Base-by-base conservation (phyloP, 2,329 filamentous ascomycete genomes). In the Drechslera avenae region DNA sequence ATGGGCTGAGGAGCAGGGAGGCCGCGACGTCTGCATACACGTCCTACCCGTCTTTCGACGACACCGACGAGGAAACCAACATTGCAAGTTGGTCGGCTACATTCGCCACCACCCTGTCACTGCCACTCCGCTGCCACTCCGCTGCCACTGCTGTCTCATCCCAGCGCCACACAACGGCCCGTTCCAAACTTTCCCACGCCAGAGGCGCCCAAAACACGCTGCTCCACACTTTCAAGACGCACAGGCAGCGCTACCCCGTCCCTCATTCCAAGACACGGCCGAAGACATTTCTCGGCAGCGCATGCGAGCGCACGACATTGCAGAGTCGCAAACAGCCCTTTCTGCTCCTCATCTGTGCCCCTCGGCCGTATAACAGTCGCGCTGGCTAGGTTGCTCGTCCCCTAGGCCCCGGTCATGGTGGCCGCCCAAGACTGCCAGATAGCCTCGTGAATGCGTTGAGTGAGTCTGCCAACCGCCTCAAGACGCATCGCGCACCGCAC, bases 381-480 rank as follows among this genome's bases (percentile, higher is more conserved):
- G 52, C 50, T 50, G 48, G 49, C 52, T 40, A 48, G 46, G 47
- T 33, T 32, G 39, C 46, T 52, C 37, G 40, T 46, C 35, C 12
- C 19, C 40, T 37, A 43, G 56, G 62, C 56, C 60, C 61, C 54
- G 60, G 67, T 60, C 60, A 72, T 72, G 69, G 60, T 69, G 62
- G 65, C 60, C 56, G 57, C 60, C 58, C 62, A 60, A 54, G 51
- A 58, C 46, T 52, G 39, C 53, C 61, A 57, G 58, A 57, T 56
- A 69, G 71, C 71, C 66, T 70, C 64, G 67, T 73, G 67, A 71
- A 70, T 63, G 67, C 68, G 65, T 60, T 73, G 67, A 71, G 68
- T 62, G 66, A 69, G 65, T 60, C 62, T 55, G 48, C 43, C 52
- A 53, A 63, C 58, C 50, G 52, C 59, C 42, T 50, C 47, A 36